Percentiles rank a stretch among this genome's conserved stretches.
These are phyloP conservation scores for Amniculicola lignicola DNA, from an alignment of 495 filamentous ascomycete species.

Conservation along the genomic window DNA sequence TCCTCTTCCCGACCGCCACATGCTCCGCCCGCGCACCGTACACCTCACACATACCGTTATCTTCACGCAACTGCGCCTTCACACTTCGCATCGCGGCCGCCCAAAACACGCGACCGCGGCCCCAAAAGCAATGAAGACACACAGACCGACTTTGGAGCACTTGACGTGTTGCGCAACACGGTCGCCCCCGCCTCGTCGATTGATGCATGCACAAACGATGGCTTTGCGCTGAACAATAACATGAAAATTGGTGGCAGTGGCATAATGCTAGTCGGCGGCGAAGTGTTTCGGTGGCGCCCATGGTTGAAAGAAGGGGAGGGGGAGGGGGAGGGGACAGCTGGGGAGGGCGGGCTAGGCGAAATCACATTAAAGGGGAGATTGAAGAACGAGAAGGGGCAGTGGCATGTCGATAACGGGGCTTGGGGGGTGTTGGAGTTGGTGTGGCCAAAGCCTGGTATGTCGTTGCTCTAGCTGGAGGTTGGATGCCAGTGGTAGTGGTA, in stretches of 20 bases:
- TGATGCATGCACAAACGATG: conserved; percentile 72
- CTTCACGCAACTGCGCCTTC: not conserved
- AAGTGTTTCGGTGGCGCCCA: conserved; percentile 84
- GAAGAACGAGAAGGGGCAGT: conserved; percentile 73
- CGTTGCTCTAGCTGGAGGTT: too few species aligned
- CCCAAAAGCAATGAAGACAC: conserved; percentile 59
- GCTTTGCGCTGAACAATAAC: conserved; percentile 79
- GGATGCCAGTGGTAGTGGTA: too few species aligned
- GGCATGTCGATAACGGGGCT: conserved; percentile 66
- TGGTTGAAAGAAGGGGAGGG: conserved; percentile 50
- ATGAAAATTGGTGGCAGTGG: conserved; percentile 61
- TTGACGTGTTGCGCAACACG: conserved; percentile 77
- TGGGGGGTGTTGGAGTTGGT: conserved; percentile 76
- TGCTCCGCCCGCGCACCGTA: not conserved
- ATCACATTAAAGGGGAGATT: conserved; percentile 42
- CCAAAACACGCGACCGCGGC: conserved; percentile 54
- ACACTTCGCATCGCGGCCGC: conserved; percentile 14
- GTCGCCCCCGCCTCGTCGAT: conserved; percentile 75
- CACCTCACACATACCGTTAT: not conserved
- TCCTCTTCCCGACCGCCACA: too few species aligned
- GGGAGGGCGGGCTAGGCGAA: conserved; percentile 34
- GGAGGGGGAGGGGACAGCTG: conserved; percentile 32
- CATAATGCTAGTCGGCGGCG: conserved; percentile 75
- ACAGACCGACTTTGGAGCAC: conserved; percentile 67
- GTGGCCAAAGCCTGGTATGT: conserved; percentile 88